A percentile compares a stretch with the other conserved stretches of the same genome.
Conservation (phyloP, 1,284 basidiomycete species). For the Amylostereum areolatum region DNA sequence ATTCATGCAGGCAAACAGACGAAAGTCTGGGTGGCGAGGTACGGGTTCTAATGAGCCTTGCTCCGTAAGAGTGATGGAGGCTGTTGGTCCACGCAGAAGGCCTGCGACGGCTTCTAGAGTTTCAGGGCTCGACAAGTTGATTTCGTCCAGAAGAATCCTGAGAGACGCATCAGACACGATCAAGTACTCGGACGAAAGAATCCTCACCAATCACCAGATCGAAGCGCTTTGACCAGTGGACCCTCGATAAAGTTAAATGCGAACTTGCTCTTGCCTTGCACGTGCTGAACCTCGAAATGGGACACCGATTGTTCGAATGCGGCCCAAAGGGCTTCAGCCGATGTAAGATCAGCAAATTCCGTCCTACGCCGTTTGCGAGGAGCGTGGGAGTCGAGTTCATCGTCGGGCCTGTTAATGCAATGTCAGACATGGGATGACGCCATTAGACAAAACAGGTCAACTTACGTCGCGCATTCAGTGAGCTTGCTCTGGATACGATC, state of each 20-base stretch:
- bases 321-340: constrained; percentile 65
- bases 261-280: constrained; percentile 80
- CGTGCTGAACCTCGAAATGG: constrained; percentile 84
- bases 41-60: constrained; percentile 90
- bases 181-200: not conserved
- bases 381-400: constrained; percentile 28
- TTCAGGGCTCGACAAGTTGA: constrained; percentile 93
- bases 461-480: constrained; percentile 38
- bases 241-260: constrained; percentile 96
- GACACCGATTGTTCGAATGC: constrained; percentile 67
- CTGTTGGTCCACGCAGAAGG: constrained; percentile 78
- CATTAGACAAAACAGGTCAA: constrained; percentile 9
- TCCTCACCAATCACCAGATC: constrained; percentile 84
- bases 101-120: constrained; percentile 91
- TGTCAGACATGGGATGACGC: constrained; percentile 10
- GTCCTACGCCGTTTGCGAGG: constrained; percentile 77
- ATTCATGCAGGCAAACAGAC: constrained; percentile 99
- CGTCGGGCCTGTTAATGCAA: constrained; percentile 15
- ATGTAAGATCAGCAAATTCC: constrained; percentile 36
- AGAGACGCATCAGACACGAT: not conserved
- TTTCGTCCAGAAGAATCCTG: constrained; percentile 94
- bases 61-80: constrained; percentile 92
- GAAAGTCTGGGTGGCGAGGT: constrained; percentile 90
- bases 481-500: constrained; percentile 49
- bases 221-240: constrained; percentile 88